These are phyloP conservation scores for Penicillium bovifimosum DNA, from an alignment of 495 filamentous ascomycete genomes.

Conservation along the genomic window DNA sequence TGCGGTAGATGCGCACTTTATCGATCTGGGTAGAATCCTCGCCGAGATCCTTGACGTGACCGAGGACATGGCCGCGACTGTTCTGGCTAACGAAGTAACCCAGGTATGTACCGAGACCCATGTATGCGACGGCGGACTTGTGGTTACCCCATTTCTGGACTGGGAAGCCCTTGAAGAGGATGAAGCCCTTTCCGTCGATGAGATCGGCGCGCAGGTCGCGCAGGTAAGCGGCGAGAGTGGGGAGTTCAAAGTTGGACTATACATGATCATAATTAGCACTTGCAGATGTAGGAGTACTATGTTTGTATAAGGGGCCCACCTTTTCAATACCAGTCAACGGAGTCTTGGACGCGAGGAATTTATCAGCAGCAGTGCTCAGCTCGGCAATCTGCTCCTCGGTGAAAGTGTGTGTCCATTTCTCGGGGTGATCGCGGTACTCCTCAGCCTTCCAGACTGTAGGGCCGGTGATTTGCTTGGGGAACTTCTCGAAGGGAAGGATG, in stretches of 20 bases:
- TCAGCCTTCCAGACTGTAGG: conserved; percentile 70
- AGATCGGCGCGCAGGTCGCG: conserved; percentile 57
- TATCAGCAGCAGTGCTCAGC: conserved; percentile 58
- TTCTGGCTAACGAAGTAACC: conserved; percentile 82
- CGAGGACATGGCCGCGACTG: conserved; percentile 71
- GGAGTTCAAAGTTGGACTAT: conserved; percentile 48
- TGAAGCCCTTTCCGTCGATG: conserved; percentile 76
- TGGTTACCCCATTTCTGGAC: conserved; percentile 62
- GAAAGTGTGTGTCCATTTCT: conserved; percentile 69
- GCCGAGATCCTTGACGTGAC: conserved; percentile 81
- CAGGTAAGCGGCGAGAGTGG: conserved; percentile 51
- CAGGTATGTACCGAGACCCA: conserved; percentile 74
- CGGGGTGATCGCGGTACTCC: conserved; percentile 60
- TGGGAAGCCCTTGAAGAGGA: conserved; percentile 75
- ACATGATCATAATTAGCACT: neutral
- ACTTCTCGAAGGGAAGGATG: conserved; percentile 61
- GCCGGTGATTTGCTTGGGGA: conserved; percentile 66
- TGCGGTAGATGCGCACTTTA: conserved; percentile 77
- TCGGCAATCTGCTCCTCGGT: conserved; percentile 58
- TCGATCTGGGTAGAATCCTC: conserved; percentile 72
- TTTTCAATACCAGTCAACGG: conserved; percentile 69
- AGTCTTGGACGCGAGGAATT: conserved; percentile 55
- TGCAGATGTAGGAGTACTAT: neutral
- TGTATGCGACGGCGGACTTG: conserved; percentile 76
- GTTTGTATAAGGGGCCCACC: conserved; percentile 23